phyloP scores from a whole-genome alignment of 305 asterid genomes.

The Fraxinus baroniana region DNA sequence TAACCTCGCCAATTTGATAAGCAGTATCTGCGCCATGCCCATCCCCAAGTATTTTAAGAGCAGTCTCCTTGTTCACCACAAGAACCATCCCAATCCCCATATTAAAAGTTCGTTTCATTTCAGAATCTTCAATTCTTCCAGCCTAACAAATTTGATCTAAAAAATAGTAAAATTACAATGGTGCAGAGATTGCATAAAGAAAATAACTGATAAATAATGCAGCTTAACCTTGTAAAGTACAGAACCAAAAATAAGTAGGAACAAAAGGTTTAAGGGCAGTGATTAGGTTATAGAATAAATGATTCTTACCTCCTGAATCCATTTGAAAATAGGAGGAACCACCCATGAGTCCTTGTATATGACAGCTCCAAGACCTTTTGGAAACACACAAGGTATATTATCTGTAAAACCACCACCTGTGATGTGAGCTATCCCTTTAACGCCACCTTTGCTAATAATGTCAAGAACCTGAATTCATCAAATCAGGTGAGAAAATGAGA shows the following conservation, averaged over 20 bases:
- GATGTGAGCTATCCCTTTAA: slow-evolving; percentile 94
- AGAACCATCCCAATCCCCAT: slow-evolving; percentile 97
- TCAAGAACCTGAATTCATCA: slow-evolving; percentile 63
- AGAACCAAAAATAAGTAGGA: not conserved
- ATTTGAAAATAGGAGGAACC: slow-evolving; percentile 73
- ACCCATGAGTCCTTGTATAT: slow-evolving; percentile 69
- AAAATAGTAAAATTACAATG: not conserved
- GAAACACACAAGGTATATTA: slow-evolving; percentile 83
- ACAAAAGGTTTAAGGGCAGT: not conserved
- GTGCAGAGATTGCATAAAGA: not conserved
- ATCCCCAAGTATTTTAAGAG: slow-evolving; percentile 50
- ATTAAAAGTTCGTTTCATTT: slow-evolving; percentile 81
- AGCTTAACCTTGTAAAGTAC: not conserved
- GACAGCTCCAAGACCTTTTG: slow-evolving; percentile 83
- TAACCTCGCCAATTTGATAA: slow-evolving; percentile 70
- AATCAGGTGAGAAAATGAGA: slow-evolving; percentile 1
- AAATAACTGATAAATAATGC: not conserved
- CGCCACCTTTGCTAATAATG: slow-evolving; percentile 74
- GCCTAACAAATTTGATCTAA: slow-evolving; percentile 41
- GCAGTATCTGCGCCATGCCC: slow-evolving; percentile 23
- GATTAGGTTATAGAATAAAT: not conserved
- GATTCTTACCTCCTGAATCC: slow-evolving; percentile 80
- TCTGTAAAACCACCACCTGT: slow-evolving; percentile 96
- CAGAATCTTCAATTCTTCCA: slow-evolving; percentile 70
- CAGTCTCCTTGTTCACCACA: slow-evolving; percentile 68